Conservation (phyloP, 441 rosid genomes). For the Macaranga tanarius region DNA sequence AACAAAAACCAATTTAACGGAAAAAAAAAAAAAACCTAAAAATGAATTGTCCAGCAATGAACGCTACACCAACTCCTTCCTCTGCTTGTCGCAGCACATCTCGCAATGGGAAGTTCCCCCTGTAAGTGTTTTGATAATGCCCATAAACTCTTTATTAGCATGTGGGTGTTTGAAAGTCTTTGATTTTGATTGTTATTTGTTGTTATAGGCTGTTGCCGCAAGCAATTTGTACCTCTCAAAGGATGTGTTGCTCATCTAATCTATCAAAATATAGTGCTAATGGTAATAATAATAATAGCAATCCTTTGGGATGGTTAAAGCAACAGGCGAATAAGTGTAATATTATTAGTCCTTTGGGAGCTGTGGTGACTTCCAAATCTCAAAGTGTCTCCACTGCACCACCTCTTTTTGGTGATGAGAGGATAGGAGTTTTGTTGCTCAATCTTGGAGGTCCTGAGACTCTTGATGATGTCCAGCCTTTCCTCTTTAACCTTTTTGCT, state of each 20-base stretch:
- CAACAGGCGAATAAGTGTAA: slow-evolving; percentile 30
- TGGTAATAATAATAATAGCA: too few relatives aligned
- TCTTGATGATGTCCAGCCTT: slow-evolving; percentile 95
- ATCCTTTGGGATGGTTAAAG: slow-evolving; percentile 38
- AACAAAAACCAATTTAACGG: too few relatives aligned
- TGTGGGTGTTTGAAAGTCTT: not conserved
- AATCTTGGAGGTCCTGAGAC: slow-evolving; percentile 99
- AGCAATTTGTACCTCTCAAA: slow-evolving; percentile 37
- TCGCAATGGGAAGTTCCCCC: slow-evolving; percentile 41
- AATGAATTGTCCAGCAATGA: slow-evolving; percentile 49
- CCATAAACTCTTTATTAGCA: not conserved
- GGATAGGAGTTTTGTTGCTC: slow-evolving; percentile 76
- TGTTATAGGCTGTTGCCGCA: slow-evolving; percentile 46
- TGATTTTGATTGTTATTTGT: not conserved
- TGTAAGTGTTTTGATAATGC: slow-evolving; percentile 23
- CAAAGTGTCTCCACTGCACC: slow-evolving; percentile 38
- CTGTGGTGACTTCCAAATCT: slow-evolving; percentile 57
- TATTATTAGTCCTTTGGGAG: slow-evolving; percentile 42
- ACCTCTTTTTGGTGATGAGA: slow-evolving; percentile 50
- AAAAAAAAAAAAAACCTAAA: not conserved
- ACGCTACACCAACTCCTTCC: slow-evolving; percentile 34
- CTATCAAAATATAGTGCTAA: slow-evolving; percentile 26
- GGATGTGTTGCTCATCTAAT: slow-evolving; percentile 32
- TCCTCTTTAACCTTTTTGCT: slow-evolving; percentile 96
- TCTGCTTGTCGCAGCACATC: slow-evolving; percentile 39